Percentiles rank a stretch among this genome's conserved stretches.
phyloP scores from a whole-genome alignment of 1,139 yeast genomes.

The Taphrina flavorubra region DNA sequence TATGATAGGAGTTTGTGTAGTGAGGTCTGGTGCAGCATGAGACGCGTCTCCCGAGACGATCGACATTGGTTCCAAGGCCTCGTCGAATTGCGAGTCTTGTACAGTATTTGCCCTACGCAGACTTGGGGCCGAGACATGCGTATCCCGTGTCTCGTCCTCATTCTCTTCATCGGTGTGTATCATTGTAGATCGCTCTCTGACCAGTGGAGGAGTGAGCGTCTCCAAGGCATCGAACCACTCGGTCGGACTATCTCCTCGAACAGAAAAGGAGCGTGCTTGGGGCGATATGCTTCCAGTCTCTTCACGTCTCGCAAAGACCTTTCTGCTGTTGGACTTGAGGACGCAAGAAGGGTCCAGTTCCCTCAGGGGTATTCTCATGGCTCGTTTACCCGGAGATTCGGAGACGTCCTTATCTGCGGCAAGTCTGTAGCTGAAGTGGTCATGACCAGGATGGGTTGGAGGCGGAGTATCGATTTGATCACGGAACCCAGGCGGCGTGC shows the following conservation, averaged over 20 bases:
- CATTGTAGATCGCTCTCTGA: background rate
- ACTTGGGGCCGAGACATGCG: background rate
- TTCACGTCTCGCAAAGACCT: background rate
- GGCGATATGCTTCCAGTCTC: background rate
- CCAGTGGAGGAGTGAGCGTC: background rate
- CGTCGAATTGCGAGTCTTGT: constrained; percentile 20
- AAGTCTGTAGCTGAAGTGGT: background rate
- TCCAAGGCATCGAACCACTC: constrained; percentile 16
- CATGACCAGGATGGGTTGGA: constrained; percentile 2
- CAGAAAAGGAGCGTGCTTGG: background rate
- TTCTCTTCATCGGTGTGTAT: background rate
- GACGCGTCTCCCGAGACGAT: background rate
- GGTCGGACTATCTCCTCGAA: constrained; percentile 5
- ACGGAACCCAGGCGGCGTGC: background rate
- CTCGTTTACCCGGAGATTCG: background rate
- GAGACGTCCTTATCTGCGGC: background rate
- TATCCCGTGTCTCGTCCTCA: background rate
- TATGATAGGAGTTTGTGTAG: no score
- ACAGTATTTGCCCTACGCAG: background rate
- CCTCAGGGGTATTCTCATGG: constrained; percentile 1
- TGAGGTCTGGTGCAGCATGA: background rate
- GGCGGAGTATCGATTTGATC: background rate
- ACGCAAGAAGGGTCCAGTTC: constrained; percentile 3
- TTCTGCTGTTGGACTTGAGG: background rate
- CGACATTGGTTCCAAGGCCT: constrained; percentile 1